Evolutionary conservation across 805 yeast species (phyloP).

Genomic region (Metschnikowia lochheadii): DNA sequence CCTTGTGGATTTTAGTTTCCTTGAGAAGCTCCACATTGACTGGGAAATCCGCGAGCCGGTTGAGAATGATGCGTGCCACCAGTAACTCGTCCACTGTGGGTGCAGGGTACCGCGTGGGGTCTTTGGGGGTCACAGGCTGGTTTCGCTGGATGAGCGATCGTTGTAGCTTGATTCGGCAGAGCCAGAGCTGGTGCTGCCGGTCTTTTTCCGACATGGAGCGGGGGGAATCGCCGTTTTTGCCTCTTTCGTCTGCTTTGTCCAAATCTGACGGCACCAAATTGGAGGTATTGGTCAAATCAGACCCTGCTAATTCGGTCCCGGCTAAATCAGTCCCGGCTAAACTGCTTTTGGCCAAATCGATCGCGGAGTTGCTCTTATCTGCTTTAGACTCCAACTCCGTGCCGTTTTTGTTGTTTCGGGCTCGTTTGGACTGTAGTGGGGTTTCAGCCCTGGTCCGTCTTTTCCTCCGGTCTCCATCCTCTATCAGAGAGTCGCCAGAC

Average conservation of each 20-base stretch:
- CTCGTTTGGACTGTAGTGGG: conserved; percentile 3
- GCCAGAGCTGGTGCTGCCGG: conserved; percentile 43
- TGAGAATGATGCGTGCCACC: conserved; percentile 37
- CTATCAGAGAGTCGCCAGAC: not conserved
- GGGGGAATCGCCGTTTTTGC: conserved; percentile 1
- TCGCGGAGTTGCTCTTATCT: too few relatives aligned
- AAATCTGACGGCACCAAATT: too few relatives aligned
- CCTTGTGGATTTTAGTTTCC: conserved; percentile 49
- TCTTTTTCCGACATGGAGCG: conserved; percentile 32
- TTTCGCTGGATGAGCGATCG: conserved; percentile 45
- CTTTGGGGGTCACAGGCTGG: conserved; percentile 36
- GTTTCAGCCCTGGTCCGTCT: not conserved
- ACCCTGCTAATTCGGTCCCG: not conserved
- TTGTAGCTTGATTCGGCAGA: conserved; percentile 47
- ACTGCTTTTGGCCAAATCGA: not conserved
- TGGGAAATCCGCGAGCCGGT: conserved; percentile 41
- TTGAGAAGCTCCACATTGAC: conserved; percentile 38
- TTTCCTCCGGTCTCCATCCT: not conserved
- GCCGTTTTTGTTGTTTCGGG: conserved; percentile 1
- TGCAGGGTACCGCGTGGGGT: conserved; percentile 30
- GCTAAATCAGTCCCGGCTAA: not conserved
- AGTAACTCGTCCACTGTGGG: conserved; percentile 44
- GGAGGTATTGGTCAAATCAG: too few relatives aligned
- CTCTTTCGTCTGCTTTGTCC: too few relatives aligned
- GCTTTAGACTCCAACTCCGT: not conserved